Evolutionary conservation across 1,284 basidiomycete genomes (phyloP).

Genomic region (Mrakiaceae sp.): DNA sequence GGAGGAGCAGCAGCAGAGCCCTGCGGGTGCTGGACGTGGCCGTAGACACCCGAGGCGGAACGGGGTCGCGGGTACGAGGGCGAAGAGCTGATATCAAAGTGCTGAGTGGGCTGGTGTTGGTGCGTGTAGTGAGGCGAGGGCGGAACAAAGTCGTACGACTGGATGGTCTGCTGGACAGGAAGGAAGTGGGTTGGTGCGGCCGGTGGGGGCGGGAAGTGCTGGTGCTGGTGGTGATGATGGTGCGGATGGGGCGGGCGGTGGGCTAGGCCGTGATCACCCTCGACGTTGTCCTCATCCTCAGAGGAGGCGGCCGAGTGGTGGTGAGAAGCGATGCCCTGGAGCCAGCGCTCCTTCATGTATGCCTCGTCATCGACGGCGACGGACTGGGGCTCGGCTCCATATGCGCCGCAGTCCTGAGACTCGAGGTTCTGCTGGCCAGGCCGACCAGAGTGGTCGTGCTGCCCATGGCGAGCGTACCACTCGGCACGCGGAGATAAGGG

Average conservation of each 20-base stretch:
- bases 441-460: background rate
- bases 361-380: slow-evolving; percentile 7
- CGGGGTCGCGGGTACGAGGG: background rate
- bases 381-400: background rate
- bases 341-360: slow-evolving; percentile 12
- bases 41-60: background rate
- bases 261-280: too few relatives aligned
- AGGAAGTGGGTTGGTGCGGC: background rate
- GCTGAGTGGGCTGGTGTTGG: background rate
- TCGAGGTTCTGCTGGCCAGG: too few relatives aligned
- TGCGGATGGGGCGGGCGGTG: background rate
- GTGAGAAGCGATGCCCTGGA: slow-evolving; percentile 1
- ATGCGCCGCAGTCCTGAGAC: background rate
- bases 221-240: background rate
- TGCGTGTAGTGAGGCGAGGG: background rate
- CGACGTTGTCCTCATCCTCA: background rate
- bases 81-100: background rate
- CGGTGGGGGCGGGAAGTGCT: background rate
- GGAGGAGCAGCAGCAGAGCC: background rate
- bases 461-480: background rate
- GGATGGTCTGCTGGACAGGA: background rate
- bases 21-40: background rate
- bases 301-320: slow-evolving; percentile 1
- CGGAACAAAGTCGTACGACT: background rate
- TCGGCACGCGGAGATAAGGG: background rate